Conservation (phyloP, 148 eudicot species). For the Camellia japonica region DNA sequence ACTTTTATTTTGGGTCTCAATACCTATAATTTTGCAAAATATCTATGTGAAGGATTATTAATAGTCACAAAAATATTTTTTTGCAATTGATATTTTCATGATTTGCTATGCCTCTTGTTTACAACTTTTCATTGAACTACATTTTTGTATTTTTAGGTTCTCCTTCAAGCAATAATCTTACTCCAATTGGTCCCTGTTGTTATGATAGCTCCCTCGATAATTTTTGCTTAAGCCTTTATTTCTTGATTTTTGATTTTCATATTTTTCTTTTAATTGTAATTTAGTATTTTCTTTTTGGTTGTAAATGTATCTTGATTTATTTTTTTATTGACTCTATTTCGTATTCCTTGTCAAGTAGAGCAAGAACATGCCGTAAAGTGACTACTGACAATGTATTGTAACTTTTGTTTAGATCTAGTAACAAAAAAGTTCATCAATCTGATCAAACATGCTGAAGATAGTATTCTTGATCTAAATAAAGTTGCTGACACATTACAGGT, state of each 20-base stretch:
- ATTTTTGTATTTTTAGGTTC: slow-evolving; percentile 67
- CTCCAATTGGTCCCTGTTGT: slow-evolving; percentile 85
- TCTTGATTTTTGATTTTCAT: background rate
- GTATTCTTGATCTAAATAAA: too few species aligned
- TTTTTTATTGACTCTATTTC: slow-evolving; percentile 13
- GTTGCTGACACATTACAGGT: too few species aligned
- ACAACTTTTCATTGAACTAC: background rate
- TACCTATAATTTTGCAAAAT: background rate
- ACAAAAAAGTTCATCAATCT: too few species aligned
- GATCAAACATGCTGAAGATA: too few species aligned
- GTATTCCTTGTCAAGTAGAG: slow-evolving; percentile 10
- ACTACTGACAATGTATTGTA: background rate
- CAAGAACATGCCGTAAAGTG: slow-evolving; percentile 5
- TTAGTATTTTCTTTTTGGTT: background rate
- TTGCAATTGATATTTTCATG: background rate
- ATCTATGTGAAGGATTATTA: background rate
- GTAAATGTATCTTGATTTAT: background rate
- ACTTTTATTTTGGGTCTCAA: background rate
- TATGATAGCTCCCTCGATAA: slow-evolving; percentile 97
- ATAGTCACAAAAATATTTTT: too few species aligned
- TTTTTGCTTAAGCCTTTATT: background rate
- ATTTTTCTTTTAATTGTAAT: background rate
- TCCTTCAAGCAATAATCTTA: slow-evolving; percentile 67
- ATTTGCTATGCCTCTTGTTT: background rate
- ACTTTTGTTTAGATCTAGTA: too few species aligned